Base-by-base conservation (phyloP, 208 protist genomes). In the Acanthamoeba castellanii region DNA sequence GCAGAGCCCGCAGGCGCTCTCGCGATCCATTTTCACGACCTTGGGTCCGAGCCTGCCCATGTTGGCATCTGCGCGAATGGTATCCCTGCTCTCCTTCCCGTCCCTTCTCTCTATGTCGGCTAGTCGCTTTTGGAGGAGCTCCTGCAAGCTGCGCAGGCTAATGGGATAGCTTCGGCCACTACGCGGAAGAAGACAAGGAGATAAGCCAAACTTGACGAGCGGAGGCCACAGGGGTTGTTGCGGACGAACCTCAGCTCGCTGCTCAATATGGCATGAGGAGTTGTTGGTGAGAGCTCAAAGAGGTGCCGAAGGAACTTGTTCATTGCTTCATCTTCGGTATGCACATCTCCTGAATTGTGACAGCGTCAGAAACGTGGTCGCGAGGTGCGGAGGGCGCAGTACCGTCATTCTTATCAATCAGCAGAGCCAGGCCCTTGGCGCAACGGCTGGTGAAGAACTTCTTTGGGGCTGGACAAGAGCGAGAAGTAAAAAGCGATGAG, bases 131-230 rank as follows among this genome's bases (percentile, higher is more conserved):
- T 84, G 74, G 18, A 84, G 74, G 13, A 84, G 25, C 42, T 84
- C 74, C 42, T 84, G 74, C 74, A 84, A 34, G 74, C 32, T 84
- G 45, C 45, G 74, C 42, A 84, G 42, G 9, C 74, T 52, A 11
- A 84, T 52, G 8, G 74, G 74, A 84, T 84, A 84, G 74, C 74
- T 84, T 27, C 74, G 74, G 37, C 74, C 74, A 84, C 74, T 84
- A 16, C 18, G 22, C 6, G 45, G 45, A 13, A 14, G 25, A 16
- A 30, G 27, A 3, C 4, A 3, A 6, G n/a, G 61, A 70, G 8
- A 59, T 16, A 59, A 59, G 55, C 3, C 68, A 32, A 74, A 20
- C 30, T 74, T 0, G 37, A 37, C 1, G 37, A 37, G 37, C 13
- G 30, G 32, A 45, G 32, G 72, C n/a, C 14, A 7, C n/a, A 50